phyloP scores from a whole-genome alignment of 2,329 filamentous ascomycete genomes.

The Beauveria rudraprayagi region DNA sequence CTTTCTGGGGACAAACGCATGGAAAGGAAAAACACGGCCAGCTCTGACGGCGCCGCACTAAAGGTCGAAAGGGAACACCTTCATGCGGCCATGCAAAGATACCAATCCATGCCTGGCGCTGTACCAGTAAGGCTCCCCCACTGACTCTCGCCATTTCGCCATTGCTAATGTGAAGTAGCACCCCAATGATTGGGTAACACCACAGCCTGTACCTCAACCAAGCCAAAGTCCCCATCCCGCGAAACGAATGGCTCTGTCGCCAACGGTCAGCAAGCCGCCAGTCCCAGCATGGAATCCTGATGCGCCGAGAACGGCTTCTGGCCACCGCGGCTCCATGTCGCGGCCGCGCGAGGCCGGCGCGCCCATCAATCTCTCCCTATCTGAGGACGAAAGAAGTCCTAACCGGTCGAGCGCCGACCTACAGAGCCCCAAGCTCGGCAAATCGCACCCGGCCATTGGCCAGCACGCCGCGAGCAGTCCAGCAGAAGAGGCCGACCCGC shows the following conservation, averaged over 20 bases:
- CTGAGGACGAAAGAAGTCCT: constrained; percentile 52
- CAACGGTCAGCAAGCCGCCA: constrained; percentile 42
- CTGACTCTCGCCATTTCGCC: neutral
- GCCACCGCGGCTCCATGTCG: constrained; percentile 11
- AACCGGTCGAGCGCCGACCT: constrained; percentile 42
- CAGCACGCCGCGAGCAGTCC: constrained; percentile 48
- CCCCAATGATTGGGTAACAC: constrained; percentile 37
- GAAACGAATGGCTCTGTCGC: constrained; percentile 47
- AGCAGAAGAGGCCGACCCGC: constrained; percentile 68
- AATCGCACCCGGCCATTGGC: constrained; percentile 25
- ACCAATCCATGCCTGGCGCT: constrained; percentile 12
- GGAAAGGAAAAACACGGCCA: constrained; percentile 36
- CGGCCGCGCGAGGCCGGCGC: constrained; percentile 9
- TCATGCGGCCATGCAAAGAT: constrained; percentile 22
- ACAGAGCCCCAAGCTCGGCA: constrained; percentile 43
- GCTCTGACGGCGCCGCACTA: constrained; percentile 24
- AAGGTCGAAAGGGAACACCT: constrained; percentile 28
- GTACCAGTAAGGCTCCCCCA: constrained; percentile 1
- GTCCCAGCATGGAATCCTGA: constrained; percentile 43
- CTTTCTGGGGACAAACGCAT: constrained; percentile 49
- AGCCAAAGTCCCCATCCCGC: constrained; percentile 37
- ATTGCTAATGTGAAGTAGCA: constrained; percentile 21
- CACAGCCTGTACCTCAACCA: constrained; percentile 29
- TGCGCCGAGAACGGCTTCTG: constrained; percentile 18
- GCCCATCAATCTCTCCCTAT: constrained; percentile 47